Conservation (phyloP, 108 stramenopile species). For the Skeletonema potamos region DNA sequence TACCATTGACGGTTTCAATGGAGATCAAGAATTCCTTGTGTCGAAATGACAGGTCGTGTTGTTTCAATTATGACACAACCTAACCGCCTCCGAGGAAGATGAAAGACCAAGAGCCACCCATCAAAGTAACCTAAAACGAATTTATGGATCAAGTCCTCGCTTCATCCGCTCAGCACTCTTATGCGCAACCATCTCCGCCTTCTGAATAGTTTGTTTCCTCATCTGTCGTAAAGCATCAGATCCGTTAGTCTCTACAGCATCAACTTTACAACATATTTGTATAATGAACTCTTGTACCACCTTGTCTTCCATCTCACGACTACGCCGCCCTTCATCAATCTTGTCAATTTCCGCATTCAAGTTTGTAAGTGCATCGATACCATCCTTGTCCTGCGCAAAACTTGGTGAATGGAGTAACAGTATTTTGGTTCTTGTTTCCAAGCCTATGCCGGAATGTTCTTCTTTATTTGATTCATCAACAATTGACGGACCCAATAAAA, state of each 20-base stretch:
- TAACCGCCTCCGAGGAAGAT: not conserved
- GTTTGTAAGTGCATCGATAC: slow-evolving; percentile 31
- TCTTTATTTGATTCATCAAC: not conserved
- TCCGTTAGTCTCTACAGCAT: slow-evolving; percentile 57
- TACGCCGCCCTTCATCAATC: slow-evolving; percentile 25
- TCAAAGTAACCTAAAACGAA: not conserved
- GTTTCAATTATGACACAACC: slow-evolving; percentile 17
- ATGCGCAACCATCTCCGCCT: slow-evolving; percentile 51
- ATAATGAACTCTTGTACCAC: slow-evolving; percentile 53
- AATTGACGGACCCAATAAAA: slow-evolving; percentile 29
- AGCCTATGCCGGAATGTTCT: slow-evolving; percentile 25
- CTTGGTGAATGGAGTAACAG: slow-evolving; percentile 50
- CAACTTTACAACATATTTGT: slow-evolving; percentile 60
- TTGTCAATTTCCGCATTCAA: slow-evolving; percentile 49
- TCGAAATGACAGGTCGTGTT: slow-evolving; percentile 36
- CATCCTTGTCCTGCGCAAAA: slow-evolving; percentile 50
- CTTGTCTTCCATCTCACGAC: slow-evolving; percentile 23
- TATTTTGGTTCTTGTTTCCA: slow-evolving; percentile 54
- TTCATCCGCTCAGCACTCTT: slow-evolving; percentile 12
- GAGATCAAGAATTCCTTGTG: slow-evolving; percentile 38
- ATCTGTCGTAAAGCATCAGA: slow-evolving; percentile 51
- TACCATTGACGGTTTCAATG: slow-evolving; percentile 26
- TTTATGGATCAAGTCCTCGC: slow-evolving; percentile 36
- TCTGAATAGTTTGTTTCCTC: slow-evolving; percentile 51
- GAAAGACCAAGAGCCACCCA: not conserved